Conservation (phyloP, 164 flowering plant genomes). For the Sextonia rubra region DNA sequence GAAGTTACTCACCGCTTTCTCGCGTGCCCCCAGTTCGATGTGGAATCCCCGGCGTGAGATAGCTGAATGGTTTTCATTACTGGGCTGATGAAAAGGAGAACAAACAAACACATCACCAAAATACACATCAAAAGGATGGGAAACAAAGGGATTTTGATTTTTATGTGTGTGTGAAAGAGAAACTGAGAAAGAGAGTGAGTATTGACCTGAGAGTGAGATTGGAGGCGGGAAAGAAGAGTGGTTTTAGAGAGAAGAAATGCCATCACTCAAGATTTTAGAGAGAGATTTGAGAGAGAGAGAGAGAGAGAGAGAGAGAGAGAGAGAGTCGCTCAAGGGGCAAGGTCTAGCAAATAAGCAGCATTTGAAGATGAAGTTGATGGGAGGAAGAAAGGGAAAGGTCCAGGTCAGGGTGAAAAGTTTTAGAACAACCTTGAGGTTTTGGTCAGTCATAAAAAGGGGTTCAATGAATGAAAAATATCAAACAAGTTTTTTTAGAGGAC, state of each 20-base stretch:
- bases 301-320: background rate
- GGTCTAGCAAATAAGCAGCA: too few relatives aligned
- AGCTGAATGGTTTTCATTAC: slow-evolving; percentile 13
- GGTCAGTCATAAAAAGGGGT: too few relatives aligned
- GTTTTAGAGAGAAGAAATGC: slow-evolving; percentile 45
- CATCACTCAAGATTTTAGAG: slow-evolving; percentile 21
- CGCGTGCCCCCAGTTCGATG: slow-evolving; percentile 60
- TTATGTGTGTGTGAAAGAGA: background rate
- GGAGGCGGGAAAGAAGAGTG: slow-evolving; percentile 30
- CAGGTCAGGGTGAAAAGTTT: too few relatives aligned
- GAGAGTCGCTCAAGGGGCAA: too few relatives aligned
- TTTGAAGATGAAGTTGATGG: too few relatives aligned
- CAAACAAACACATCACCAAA: background rate
- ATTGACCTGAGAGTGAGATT: slow-evolving; percentile 41
- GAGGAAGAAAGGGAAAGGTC: too few relatives aligned
- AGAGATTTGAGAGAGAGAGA: background rate
- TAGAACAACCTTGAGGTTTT: too few relatives aligned
- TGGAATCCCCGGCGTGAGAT: slow-evolving; percentile 45
- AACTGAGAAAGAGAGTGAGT: background rate
- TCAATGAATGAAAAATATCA: too few relatives aligned
- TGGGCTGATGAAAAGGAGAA: background rate
- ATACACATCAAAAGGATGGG: slow-evolving; percentile 1
- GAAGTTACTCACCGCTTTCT: slow-evolving; percentile 56
- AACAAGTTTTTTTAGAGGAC: too few relatives aligned
- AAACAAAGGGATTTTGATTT: slow-evolving; percentile 13